Percentiles rank a stretch among this genome's conserved stretches.
Conservation (phyloP, 345 rosid species). For the Nasturtium officinale region DNA sequence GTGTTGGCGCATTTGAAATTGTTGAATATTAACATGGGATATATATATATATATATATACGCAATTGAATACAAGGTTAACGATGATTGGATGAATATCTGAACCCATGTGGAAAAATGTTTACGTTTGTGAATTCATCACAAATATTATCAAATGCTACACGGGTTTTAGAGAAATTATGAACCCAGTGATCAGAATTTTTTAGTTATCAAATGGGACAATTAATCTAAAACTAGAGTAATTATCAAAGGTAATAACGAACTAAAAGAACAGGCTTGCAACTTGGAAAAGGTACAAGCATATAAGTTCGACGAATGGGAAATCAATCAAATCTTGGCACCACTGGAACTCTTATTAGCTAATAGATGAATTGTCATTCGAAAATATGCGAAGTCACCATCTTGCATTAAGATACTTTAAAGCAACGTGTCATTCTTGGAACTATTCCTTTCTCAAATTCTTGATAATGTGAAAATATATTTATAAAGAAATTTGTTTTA, state of each 20-base stretch:
- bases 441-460: conserved; percentile 25
- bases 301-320: conserved; percentile 10
- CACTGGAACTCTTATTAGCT: conserved; percentile 1
- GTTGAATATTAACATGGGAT: too few species aligned
- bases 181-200: background rate
- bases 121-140: background rate
- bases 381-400: background rate
- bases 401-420: conserved; percentile 6
- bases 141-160: background rate
- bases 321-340: conserved; percentile 29
- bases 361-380: background rate
- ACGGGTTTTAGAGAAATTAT: background rate
- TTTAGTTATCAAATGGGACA: background rate
- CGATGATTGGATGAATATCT: background rate
- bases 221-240: background rate
- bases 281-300: conserved; percentile 7
- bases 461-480: background rate
- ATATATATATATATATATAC: too few species aligned
- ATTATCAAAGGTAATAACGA: background rate
- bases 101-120: background rate
- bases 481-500: background rate
- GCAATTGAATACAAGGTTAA: too few species aligned
- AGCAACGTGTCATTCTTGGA: conserved; percentile 5
- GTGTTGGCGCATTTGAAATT: background rate
- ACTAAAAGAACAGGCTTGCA: conserved; percentile 13